These are phyloP conservation scores for Coemansia sp. DNA, from an alignment of 192 early-diverging fungal genomes.

Conservation along the genomic window DNA sequence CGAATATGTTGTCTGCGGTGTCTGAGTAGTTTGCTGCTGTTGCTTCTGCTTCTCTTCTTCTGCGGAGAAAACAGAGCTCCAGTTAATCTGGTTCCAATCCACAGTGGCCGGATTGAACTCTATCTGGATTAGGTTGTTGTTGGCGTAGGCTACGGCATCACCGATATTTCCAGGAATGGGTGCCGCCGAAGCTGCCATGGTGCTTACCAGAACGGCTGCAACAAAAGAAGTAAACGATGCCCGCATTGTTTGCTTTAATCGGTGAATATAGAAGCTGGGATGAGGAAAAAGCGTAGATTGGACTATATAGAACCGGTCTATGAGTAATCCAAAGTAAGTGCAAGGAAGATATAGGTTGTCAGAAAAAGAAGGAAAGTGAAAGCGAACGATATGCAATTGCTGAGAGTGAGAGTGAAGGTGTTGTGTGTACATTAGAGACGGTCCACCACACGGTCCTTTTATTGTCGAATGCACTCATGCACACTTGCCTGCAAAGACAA, in stretches of 20 bases:
- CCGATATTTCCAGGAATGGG: constrained; percentile 15
- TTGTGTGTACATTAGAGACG: too few species aligned
- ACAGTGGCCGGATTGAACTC: constrained; percentile 23
- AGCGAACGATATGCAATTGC: too few species aligned
- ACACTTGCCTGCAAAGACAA: too few species aligned
- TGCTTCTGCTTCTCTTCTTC: neutral
- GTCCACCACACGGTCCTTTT: too few species aligned
- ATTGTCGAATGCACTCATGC: too few species aligned
- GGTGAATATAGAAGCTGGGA: too few species aligned
- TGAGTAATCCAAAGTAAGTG: too few species aligned
- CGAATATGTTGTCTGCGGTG: neutral
- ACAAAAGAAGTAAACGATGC: constrained; percentile 17
- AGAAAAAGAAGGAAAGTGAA: too few species aligned
- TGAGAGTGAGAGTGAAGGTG: too few species aligned
- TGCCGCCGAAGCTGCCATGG: constrained; percentile 12
- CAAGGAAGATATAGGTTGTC: too few species aligned
- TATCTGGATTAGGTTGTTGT: constrained; percentile 15
- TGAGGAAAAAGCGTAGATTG: too few species aligned
- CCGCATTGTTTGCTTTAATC: constrained; percentile 20
- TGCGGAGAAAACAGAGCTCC: constrained; percentile 20
- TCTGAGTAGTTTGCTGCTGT: neutral
- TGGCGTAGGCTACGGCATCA: constrained; percentile 7
- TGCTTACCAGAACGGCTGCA: constrained; percentile 10
- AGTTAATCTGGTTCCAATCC: constrained; percentile 29
- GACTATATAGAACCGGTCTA: too few species aligned